A percentile compares a stretch with the other conserved stretches of the same genome.
phyloP scores from a whole-genome alignment of 106 monocot genomes.

The Xerophyta viscosa region DNA sequence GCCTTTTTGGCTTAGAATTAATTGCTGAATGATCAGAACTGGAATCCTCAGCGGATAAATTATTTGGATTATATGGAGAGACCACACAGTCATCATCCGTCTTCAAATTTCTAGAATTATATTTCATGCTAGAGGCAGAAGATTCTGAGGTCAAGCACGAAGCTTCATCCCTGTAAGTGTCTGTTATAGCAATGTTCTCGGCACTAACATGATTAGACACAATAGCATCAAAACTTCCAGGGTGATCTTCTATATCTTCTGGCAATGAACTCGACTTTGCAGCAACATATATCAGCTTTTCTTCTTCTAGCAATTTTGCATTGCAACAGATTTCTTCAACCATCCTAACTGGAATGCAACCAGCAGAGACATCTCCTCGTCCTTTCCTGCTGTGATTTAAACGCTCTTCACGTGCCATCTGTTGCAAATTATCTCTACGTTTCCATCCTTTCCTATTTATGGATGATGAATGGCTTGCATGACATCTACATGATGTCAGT shows the following conservation, averaged over 20 bases:
- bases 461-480: constrained; percentile 19
- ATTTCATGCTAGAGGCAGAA: constrained; percentile 12
- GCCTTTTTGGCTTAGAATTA: constrained; percentile 56
- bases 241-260: constrained; percentile 7
- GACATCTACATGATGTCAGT: constrained; percentile 20
- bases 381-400: constrained; percentile 67
- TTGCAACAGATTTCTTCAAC: constrained; percentile 25
- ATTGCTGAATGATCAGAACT: constrained; percentile 26
- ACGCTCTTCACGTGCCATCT: constrained; percentile 68
- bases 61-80: constrained; percentile 5
- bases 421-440: constrained; percentile 47
- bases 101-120: constrained; percentile 23
- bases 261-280: constrained; percentile 11
- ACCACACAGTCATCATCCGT: constrained; percentile 9
- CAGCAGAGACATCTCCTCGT: constrained; percentile 20
- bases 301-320: constrained; percentile 20
- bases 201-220: constrained; percentile 2
- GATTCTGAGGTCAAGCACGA: constrained; percentile 34
- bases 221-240: constrained; percentile 12
- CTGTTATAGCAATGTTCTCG: constrained; percentile 4
- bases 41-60: constrained; percentile 15
- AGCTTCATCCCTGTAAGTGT: constrained; percentile 9
- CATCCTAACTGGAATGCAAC: constrained; percentile 34
- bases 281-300: constrained; percentile 19
- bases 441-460: constrained; percentile 51